A percentile compares a stretch with the other conserved stretches of the same genome.
phyloP scores from a whole-genome alignment of 352 stramenopile genomes.

The Phytopythium vexans region DNA sequence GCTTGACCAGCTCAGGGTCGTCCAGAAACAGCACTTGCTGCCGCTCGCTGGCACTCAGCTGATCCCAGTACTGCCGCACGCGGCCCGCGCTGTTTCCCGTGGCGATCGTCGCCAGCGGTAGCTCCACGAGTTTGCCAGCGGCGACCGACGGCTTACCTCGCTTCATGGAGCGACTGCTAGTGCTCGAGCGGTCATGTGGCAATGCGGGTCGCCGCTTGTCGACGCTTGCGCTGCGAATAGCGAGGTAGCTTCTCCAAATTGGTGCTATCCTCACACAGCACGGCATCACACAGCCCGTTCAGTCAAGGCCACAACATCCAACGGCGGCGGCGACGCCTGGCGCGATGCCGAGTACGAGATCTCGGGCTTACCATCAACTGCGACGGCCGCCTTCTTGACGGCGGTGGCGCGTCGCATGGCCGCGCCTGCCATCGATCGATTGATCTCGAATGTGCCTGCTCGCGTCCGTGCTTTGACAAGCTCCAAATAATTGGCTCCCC shows the following conservation, averaged over 20 bases:
- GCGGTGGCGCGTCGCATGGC: constrained; percentile 12
- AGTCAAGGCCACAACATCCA: neutral
- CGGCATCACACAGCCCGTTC: neutral
- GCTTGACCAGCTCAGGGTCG: constrained; percentile 78
- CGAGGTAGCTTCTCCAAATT: constrained; percentile 69
- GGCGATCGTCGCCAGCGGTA: neutral
- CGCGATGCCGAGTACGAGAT: too few relatives aligned
- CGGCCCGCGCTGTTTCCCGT: constrained; percentile 10
- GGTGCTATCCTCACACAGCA: constrained; percentile 24
- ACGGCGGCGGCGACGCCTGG: too few relatives aligned
- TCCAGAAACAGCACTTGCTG: constrained; percentile 80
- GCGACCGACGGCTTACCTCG: neutral
- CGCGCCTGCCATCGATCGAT: constrained; percentile 1
- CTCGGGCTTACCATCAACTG: constrained; percentile 19
- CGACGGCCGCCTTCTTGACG: constrained; percentile 21
- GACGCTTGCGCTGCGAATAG: constrained; percentile 18
- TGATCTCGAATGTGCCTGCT: too few relatives aligned
- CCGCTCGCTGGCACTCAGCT: constrained; percentile 54
- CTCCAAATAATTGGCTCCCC: neutral
- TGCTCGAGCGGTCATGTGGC: too few relatives aligned
- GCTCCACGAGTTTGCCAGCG: neutral
- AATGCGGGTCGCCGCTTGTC: too few relatives aligned
- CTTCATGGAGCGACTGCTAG: constrained; percentile 2
- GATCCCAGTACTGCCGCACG: constrained; percentile 65
- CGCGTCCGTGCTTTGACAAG: too few relatives aligned